A percentile compares a stretch with the other conserved stretches of the same genome.
Evolutionary conservation across 495 filamentous ascomycete species (phyloP).

Genomic region (Lichenothelia convexa): DNA sequence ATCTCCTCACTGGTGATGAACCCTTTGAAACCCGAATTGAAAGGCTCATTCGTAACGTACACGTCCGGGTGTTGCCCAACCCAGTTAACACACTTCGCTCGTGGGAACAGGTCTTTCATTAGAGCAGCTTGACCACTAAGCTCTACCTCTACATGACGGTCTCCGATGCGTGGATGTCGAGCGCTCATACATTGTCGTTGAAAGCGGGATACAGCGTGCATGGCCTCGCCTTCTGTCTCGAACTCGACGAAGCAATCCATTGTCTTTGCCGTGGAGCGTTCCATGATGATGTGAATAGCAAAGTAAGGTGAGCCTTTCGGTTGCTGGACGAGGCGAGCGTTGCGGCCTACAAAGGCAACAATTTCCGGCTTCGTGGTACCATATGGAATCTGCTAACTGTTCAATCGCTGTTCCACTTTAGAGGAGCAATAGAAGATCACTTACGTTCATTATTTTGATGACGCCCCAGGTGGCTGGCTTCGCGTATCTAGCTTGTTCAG

Average conservation of each 20-base stretch:
- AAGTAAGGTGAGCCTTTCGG: slow-evolving; percentile 29
- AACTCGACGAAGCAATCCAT: slow-evolving; percentile 63
- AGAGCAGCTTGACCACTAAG: slow-evolving; percentile 41
- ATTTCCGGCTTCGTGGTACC: slow-evolving; percentile 46
- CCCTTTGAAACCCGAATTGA: slow-evolving; percentile 47
- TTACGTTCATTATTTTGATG: slow-evolving; percentile 22
- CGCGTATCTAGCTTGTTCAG: slow-evolving; percentile 9
- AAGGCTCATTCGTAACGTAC: slow-evolving; percentile 22
- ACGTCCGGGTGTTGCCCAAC: slow-evolving; percentile 26
- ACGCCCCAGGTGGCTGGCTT: slow-evolving; percentile 17
- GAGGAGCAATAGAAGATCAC: background rate
- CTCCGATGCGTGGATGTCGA: slow-evolving; percentile 38
- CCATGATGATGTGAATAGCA: slow-evolving; percentile 70
- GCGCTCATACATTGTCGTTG: slow-evolving; percentile 13
- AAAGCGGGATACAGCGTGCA: slow-evolving; percentile 31
- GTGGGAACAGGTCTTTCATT: slow-evolving; percentile 50
- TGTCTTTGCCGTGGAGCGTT: slow-evolving; percentile 58
- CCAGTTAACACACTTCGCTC: slow-evolving; percentile 47
- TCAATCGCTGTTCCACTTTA: background rate
- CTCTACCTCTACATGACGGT: slow-evolving; percentile 43
- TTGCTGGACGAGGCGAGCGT: slow-evolving; percentile 33
- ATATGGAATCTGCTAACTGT: slow-evolving; percentile 54
- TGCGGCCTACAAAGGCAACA: slow-evolving; percentile 49
- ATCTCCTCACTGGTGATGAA: slow-evolving; percentile 60
- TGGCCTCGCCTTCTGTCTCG: slow-evolving; percentile 32